A percentile compares a stretch with the other conserved stretches of the same genome.
phyloP scores from a whole-genome alignment of 495 filamentous ascomycete genomes.

The Penicillium taxi region DNA sequence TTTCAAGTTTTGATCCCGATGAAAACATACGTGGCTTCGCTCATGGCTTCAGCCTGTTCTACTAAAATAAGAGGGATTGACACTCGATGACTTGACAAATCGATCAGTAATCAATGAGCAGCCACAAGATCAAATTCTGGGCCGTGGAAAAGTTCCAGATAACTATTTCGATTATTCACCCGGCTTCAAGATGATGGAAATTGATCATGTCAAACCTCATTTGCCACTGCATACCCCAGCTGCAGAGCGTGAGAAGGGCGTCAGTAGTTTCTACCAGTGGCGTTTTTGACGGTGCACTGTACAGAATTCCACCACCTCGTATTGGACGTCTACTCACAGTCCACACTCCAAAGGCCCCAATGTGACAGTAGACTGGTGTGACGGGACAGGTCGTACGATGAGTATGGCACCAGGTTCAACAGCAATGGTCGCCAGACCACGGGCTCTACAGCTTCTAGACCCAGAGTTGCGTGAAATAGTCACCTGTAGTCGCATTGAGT shows the following conservation, averaged over 20 bases:
- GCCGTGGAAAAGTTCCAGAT: slow-evolving; percentile 18
- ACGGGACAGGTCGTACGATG: slow-evolving; percentile 23
- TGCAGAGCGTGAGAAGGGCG: slow-evolving; percentile 17
- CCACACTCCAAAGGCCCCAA: slow-evolving; percentile 22
- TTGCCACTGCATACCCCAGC: slow-evolving; percentile 21
- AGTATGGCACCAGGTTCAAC: slow-evolving; percentile 20
- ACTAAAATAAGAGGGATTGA: slow-evolving; percentile 12
- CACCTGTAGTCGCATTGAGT: slow-evolving; percentile 21
- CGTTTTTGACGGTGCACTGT: slow-evolving; percentile 23
- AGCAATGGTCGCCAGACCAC: slow-evolving; percentile 21
- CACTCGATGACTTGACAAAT: slow-evolving; percentile 20
- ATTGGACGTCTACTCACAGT: slow-evolving; percentile 26
- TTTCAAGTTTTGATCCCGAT: slow-evolving; percentile 12
- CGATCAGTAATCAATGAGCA: slow-evolving; percentile 15
- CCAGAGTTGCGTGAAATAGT: slow-evolving; percentile 15
- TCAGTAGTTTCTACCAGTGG: slow-evolving; percentile 25
- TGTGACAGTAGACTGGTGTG: slow-evolving; percentile 23
- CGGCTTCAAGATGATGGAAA: slow-evolving; percentile 24
- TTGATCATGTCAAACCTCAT: slow-evolving; percentile 21
- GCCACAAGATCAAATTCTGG: slow-evolving; percentile 23
- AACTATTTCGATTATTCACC: slow-evolving; percentile 21
- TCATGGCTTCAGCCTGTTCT: slow-evolving; percentile 19
- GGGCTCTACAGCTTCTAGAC: slow-evolving; percentile 17
- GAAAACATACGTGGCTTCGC: slow-evolving; percentile 22
- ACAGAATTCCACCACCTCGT: slow-evolving; percentile 18